These are phyloP conservation scores for Agrocybe praecox DNA, from an alignment of 768 basidiomycete genomes.

Conservation along the genomic window DNA sequence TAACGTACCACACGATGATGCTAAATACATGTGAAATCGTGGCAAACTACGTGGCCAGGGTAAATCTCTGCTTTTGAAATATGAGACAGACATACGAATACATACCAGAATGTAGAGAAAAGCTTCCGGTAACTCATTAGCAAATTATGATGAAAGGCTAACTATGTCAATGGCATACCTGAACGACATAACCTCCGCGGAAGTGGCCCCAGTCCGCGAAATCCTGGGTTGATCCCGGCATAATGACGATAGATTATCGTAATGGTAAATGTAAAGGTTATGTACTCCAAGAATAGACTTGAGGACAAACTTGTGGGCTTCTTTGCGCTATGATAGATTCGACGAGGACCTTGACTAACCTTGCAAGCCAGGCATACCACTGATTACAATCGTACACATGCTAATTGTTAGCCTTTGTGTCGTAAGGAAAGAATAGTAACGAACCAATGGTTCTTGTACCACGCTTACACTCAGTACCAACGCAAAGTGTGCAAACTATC, in stretches of 20 bases:
- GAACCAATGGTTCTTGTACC: slow-evolving; percentile 1
- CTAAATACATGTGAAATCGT: slow-evolving; percentile 14
- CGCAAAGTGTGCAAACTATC: not conserved
- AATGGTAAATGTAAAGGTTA: slow-evolving; percentile 14
- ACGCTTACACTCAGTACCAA: not conserved
- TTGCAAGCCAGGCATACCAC: slow-evolving; percentile 18
- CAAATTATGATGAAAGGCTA: not conserved
- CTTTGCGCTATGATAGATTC: no score
- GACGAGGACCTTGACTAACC: not conserved
- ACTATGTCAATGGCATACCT: slow-evolving; percentile 2
- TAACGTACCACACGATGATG: slow-evolving; percentile 17
- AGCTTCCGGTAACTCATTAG: not conserved
- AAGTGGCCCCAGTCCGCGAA: slow-evolving; percentile 8
- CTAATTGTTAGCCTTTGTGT: not conserved
- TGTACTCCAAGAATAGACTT: slow-evolving; percentile 17
- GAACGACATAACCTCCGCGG: slow-evolving; percentile 11
- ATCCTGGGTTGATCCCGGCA: slow-evolving; percentile 4
- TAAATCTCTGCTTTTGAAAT: not conserved
- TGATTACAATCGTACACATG: not conserved
- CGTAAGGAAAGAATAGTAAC: not conserved
- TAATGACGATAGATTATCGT: slow-evolving; percentile 12
- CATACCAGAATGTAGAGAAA: slow-evolving; percentile 12
- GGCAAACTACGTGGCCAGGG: slow-evolving; percentile 2
- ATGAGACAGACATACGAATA: not conserved
- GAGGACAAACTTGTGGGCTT: not conserved